These are phyloP conservation scores for Crucihimalaya himalaica DNA, from an alignment of 345 rosid species.

Conservation along the genomic window DNA sequence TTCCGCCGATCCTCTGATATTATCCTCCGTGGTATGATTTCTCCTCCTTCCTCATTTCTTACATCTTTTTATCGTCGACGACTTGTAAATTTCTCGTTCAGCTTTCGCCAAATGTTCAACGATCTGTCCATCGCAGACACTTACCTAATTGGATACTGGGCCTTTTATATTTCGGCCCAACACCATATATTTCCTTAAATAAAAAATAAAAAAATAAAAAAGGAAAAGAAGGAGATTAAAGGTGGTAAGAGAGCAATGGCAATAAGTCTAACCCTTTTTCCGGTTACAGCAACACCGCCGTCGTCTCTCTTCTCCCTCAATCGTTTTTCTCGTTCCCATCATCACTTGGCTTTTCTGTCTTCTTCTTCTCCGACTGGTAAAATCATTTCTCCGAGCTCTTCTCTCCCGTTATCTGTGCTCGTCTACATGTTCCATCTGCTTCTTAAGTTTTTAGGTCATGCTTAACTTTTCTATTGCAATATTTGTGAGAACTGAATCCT, in stretches of 20 bases:
- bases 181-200: too few relatives aligned
- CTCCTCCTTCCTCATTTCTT: too few relatives aligned
- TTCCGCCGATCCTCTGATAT: too few relatives aligned
- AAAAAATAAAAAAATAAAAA: neutral
- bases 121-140: too few relatives aligned
- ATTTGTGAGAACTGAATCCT: neutral
- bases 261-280: conserved; percentile 42
- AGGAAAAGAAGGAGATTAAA: neutral
- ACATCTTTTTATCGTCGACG: too few relatives aligned
- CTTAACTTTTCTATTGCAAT: neutral
- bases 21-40: too few relatives aligned
- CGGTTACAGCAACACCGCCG: conserved; percentile 48
- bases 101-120: too few relatives aligned
- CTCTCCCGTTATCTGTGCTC: neutral
- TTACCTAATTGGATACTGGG: too few relatives aligned
- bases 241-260: conserved; percentile 10
- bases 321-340: conserved; percentile 41
- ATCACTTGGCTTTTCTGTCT: conserved; percentile 24
- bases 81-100: too few relatives aligned
- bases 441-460: neutral
- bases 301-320: conserved; percentile 43
- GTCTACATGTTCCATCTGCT: neutral
- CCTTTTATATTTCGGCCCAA: too few relatives aligned
- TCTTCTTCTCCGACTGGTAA: conserved; percentile 53
- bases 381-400: neutral